Percentiles rank a stretch among this genome's conserved stretches.
Conservation (phyloP, 805 yeast species). For the Candida corydali region DNA sequence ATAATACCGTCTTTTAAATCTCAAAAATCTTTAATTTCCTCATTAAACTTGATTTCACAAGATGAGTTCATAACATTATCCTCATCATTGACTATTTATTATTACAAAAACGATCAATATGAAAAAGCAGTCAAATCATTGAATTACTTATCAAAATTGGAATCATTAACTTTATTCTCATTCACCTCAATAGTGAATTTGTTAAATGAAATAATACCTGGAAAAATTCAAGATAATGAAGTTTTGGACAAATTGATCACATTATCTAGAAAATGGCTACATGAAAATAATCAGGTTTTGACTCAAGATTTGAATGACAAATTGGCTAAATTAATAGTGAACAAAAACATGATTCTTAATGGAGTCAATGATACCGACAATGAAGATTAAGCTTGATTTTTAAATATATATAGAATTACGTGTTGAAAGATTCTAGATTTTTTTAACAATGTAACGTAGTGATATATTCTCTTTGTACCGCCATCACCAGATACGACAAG, state of each 20-base stretch:
- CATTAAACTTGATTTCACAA: constrained; percentile 28
- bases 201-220: constrained; percentile 14
- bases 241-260: constrained; percentile 25
- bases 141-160: constrained; percentile 16
- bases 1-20: constrained; percentile 9
- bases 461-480: no score
- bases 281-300: constrained; percentile 11
- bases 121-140: constrained; percentile 20
- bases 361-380: constrained; percentile 17
- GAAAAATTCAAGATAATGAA: constrained; percentile 17
- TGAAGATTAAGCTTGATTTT: constrained; percentile 6
- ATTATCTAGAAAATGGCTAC: constrained; percentile 27
- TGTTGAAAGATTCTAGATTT: not conserved
- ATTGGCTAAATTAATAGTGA: constrained; percentile 26
- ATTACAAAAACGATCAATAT: constrained; percentile 15
- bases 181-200: constrained; percentile 29
- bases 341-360: constrained; percentile 29
- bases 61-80: constrained; percentile 32
- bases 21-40: constrained; percentile 21
- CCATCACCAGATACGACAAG: no score
- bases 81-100: constrained; percentile 22
- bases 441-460: no score
- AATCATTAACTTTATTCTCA: constrained; percentile 20
- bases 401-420: not conserved
- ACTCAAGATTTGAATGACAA: constrained; percentile 13